A percentile compares a stretch with the other conserved stretches of the same genome.
phyloP scores from a whole-genome alignment of 2,329 filamentous ascomycete genomes.

The Macrophomina phaseolina region DNA sequence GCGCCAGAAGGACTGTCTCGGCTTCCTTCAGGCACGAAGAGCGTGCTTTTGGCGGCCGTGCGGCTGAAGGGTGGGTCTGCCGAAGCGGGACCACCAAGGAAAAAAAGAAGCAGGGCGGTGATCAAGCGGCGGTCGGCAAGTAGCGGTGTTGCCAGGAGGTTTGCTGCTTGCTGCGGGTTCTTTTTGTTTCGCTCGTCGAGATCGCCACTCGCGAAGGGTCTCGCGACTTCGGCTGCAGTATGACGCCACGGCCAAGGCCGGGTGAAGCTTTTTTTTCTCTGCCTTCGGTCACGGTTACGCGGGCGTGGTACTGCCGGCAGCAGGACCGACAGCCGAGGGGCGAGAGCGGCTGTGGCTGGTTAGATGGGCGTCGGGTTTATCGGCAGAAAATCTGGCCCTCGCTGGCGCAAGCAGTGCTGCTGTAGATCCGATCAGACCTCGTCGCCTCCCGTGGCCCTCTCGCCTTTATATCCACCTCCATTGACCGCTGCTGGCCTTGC shows the following conservation, averaged over 20 bases:
- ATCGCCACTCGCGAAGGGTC: neutral
- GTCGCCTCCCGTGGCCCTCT: neutral
- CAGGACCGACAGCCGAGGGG: neutral
- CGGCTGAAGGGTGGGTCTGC: conserved; percentile 9
- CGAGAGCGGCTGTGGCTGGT: conserved; percentile 7
- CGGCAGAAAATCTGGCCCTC: conserved; percentile 16
- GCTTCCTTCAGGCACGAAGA: conserved; percentile 3
- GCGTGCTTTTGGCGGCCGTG: neutral
- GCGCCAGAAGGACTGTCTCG: neutral
- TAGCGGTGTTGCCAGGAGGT: conserved; percentile 24
- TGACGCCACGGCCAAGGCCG: conserved; percentile 11
- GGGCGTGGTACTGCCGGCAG: neutral
- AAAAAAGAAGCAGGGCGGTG: conserved; percentile 7
- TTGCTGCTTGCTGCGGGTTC: neutral
- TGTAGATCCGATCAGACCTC: conserved; percentile 16
- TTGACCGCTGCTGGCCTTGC: neutral
- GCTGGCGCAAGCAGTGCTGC: neutral
- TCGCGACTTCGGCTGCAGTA: neutral
- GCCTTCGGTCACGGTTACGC: neutral
- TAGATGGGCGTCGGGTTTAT: conserved; percentile 5
- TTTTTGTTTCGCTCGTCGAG: neutral
- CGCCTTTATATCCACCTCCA: conserved; percentile 18
- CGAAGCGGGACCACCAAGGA: neutral
- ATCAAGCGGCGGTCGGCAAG: conserved; percentile 4
- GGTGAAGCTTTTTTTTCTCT: neutral